Conservation (phyloP, 805 yeast species). For the Tetrapisispora taiwanensis region DNA sequence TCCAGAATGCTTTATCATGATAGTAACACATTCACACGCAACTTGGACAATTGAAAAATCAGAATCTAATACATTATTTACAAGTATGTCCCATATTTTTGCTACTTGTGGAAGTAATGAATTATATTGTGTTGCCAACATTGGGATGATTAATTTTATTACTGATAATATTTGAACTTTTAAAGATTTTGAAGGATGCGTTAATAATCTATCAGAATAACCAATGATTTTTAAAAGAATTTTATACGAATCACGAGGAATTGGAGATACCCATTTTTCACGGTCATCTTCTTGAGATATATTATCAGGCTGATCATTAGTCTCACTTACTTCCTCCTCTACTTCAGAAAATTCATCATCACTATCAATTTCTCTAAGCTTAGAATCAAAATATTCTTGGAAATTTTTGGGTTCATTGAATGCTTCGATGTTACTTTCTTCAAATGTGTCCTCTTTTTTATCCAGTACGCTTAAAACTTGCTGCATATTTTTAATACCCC, state of each 20-base stretch:
- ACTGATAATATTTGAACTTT: slow-evolving; percentile 48
- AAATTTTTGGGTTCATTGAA: slow-evolving; percentile 26
- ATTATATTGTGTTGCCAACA: slow-evolving; percentile 39
- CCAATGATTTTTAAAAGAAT: slow-evolving; percentile 50
- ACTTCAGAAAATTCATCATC: slow-evolving; percentile 25
- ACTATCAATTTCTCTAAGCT: slow-evolving; percentile 27
- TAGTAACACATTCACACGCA: slow-evolving; percentile 16
- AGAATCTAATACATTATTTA: slow-evolving; percentile 10
- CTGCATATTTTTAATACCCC: slow-evolving; percentile 45
- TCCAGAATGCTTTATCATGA: slow-evolving; percentile 15
- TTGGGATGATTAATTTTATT: slow-evolving; percentile 35
- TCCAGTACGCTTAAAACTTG: slow-evolving; percentile 39
- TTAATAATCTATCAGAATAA: slow-evolving; percentile 60
- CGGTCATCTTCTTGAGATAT: slow-evolving; percentile 10
- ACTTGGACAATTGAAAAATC: slow-evolving; percentile 19
- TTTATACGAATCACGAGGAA: slow-evolving; percentile 51
- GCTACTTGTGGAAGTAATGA: slow-evolving; percentile 27
- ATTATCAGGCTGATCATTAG: slow-evolving; percentile 11
- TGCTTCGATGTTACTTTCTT: slow-evolving; percentile 6
- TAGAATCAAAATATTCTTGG: slow-evolving; percentile 32
- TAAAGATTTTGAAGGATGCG: slow-evolving; percentile 54
- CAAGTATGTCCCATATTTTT: slow-evolving; percentile 22
- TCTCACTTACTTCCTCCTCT: slow-evolving; percentile 13
- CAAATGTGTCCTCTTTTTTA: slow-evolving; percentile 17
- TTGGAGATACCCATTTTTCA: slow-evolving; percentile 55